Evolutionary conservation across 768 basidiomycete species (phyloP), one percentile per base, ranked within the genome.

Genomic region (Lentinula sp.): DNA sequence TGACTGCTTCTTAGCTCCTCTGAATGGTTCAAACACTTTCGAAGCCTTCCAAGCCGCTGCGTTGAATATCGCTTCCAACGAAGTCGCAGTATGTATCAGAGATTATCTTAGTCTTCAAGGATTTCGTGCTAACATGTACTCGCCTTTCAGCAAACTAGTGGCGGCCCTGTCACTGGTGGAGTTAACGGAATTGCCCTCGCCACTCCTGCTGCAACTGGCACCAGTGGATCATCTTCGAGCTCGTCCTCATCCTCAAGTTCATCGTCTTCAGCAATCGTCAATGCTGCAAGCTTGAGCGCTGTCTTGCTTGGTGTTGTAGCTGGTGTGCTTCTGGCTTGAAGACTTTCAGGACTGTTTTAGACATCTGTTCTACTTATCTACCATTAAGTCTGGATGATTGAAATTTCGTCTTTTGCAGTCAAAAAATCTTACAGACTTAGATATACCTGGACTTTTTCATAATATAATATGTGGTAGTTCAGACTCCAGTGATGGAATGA

Each of bases 41-140:
- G 73, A 69, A 13, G 69, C 69, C 4, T 83, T 76, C 71, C 55
- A 65, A 61, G 62, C 74, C n/a, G 75, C 76, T 28, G 82, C 82
- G 2, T 58, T 66, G 39, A 70, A 71, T 9, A 73, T 77, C 37
- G 78, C 76, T 5, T 2, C 31, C 21, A 66, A 56, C 10, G 79
- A 78, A 61, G 55, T 57, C 7, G 69, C 69, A 6, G 80, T 80
- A 67, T 61, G 76, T 62, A 21, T 11, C 6, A 23, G 4, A 23
- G 4, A 3, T 15, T 57, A 42, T 5, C 34, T n/a, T 62, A 18
- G 31, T 7, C 40, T n/a, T 13, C 21, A 13, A 46, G 28, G 15
- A n/a, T 21, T 4, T 18, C 46, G 34, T 7, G 53, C 6, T 42
- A 40, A 43, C 31, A 31, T 49, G n/a, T 15, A 48, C n/a, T 46